Evolutionary conservation across 2,329 filamentous ascomycete species (phyloP).

Genomic region (Laburnicola sp.): DNA sequence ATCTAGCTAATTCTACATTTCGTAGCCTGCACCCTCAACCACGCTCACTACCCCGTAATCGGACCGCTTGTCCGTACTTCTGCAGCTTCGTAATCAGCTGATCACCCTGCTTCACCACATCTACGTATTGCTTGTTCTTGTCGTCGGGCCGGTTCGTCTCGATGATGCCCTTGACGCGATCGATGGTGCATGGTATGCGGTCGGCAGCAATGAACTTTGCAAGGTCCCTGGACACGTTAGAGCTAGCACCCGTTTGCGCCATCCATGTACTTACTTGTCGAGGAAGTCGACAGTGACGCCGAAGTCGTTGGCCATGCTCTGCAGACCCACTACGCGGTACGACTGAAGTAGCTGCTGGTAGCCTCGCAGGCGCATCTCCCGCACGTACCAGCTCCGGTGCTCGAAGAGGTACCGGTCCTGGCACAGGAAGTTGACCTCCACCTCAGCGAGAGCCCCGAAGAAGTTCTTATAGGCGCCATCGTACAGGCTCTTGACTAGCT

Average conservation of each 20-base stretch:
- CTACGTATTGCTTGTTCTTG: conserved; percentile 99
- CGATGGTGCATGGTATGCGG: conserved; percentile 94
- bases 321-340: conserved; percentile 93
- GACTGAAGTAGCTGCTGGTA: conserved; percentile 98
- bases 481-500: conserved; percentile 89
- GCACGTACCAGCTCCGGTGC: conserved; percentile 95
- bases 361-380: conserved; percentile 94
- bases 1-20: conserved; percentile 2
- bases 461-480: conserved; percentile 91
- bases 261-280: conserved; percentile 69
- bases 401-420: conserved; percentile 95
- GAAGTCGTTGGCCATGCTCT: conserved; percentile 97
- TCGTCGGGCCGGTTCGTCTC: conserved; percentile 97
- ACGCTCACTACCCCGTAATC: conserved; percentile 90
- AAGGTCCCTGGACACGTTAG: conserved; percentile 67
- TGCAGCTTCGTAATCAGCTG: conserved; percentile 98
- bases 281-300: conserved; percentile 95
- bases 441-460: conserved; percentile 83
- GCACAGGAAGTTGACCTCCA: conserved; percentile 91
- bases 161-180: conserved; percentile 94
- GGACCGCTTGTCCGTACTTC: conserved; percentile 97
- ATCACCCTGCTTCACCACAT: conserved; percentile 96
- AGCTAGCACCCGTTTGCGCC: conserved; percentile 1
- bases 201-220: conserved; percentile 96
- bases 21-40: conserved; percentile 58